A percentile compares a stretch with the other conserved stretches of the same genome.
phyloP scores from a whole-genome alignment of 192 early-diverging fungal genomes.

The Backusella australiensis region DNA sequence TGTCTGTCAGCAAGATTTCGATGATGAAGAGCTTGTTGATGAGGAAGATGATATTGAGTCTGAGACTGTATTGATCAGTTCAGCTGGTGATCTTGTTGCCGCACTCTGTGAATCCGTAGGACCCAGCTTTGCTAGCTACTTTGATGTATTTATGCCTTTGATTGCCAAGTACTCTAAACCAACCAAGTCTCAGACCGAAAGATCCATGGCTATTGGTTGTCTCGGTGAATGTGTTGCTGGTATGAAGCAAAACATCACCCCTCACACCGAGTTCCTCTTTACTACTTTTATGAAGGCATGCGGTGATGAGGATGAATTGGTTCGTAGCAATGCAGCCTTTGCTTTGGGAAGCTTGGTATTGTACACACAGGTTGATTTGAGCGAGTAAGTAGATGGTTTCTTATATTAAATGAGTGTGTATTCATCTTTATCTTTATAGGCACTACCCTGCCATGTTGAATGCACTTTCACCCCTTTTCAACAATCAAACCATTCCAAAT shows the following conservation, averaged over 20 bases:
- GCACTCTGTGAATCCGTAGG: conserved; percentile 73
- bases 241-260: conserved; percentile 54
- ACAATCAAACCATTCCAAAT: conserved; percentile 46
- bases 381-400: conserved; percentile 40
- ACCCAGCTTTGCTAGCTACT: conserved; percentile 66
- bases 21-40: conserved; percentile 57
- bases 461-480: conserved; percentile 63
- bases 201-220: conserved; percentile 88
- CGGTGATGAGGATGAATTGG: conserved; percentile 74
- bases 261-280: conserved; percentile 63
- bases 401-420: neutral
- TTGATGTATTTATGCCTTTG: conserved; percentile 75
- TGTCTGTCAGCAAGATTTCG: conserved; percentile 68
- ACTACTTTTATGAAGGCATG: conserved; percentile 68
- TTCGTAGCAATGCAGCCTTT: conserved; percentile 84
- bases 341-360: conserved; percentile 71
- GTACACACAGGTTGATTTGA: conserved; percentile 64
- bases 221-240: conserved; percentile 76
- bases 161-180: conserved; percentile 81
- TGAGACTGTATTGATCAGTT: conserved; percentile 75
- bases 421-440: conserved; percentile 16
- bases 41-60: conserved; percentile 85
- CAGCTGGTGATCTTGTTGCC: conserved; percentile 80
- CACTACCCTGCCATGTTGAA: conserved; percentile 62
- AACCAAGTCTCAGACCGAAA: conserved; percentile 64